Evolutionary conservation across 805 yeast genomes (phyloP).

Genomic region (Candida incommunis): DNA sequence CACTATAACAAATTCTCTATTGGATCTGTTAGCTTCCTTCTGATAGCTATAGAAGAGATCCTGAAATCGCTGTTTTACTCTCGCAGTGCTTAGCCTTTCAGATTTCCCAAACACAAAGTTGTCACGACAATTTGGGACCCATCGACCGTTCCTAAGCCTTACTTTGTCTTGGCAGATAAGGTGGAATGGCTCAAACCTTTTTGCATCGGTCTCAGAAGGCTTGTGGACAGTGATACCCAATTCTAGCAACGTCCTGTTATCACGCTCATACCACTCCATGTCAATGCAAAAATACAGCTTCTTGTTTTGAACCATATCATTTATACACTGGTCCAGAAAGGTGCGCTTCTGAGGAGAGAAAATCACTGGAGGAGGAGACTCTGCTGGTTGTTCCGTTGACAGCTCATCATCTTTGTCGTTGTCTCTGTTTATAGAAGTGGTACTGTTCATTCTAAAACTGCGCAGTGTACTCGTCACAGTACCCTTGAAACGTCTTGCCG

Average conservation of each 20-base stretch:
- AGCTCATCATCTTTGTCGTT: too few relatives aligned
- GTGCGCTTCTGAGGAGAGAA: background rate
- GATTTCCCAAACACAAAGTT: background rate
- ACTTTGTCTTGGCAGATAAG: background rate
- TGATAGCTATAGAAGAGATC: background rate
- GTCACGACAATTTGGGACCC: background rate
- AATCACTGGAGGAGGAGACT: too few relatives aligned
- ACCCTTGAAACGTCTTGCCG: too few relatives aligned
- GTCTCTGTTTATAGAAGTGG: too few relatives aligned
- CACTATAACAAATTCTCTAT: constrained; percentile 4
- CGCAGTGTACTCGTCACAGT: too few relatives aligned
- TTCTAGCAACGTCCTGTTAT: background rate
- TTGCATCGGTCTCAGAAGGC: background rate
- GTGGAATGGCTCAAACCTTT: background rate
- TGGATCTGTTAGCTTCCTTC: background rate
- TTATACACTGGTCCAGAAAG: background rate
- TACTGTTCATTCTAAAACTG: too few relatives aligned
- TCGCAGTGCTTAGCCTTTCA: background rate
- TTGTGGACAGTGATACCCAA: background rate
- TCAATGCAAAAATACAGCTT: background rate
- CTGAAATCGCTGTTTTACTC: background rate
- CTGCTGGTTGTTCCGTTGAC: too few relatives aligned
- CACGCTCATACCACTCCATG: background rate
- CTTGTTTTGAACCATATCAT: background rate
- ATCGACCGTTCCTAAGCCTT: background rate